phyloP scores from a whole-genome alignment of 306 rosid species.

The Malus fusca region DNA sequence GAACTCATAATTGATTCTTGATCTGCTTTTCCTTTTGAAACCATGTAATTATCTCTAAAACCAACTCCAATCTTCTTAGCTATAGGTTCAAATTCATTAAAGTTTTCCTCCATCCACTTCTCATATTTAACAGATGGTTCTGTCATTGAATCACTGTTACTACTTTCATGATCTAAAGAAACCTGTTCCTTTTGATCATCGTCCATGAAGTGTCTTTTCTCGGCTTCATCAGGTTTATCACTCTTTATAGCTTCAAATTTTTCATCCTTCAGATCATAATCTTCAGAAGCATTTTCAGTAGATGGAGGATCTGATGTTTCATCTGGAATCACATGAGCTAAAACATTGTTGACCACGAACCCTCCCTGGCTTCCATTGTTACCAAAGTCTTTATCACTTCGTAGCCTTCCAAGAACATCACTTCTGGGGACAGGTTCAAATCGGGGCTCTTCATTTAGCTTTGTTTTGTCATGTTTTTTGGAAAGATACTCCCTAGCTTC shows the following conservation, averaged over 20 bases:
- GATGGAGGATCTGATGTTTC: constrained; percentile 33
- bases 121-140: constrained; percentile 33
- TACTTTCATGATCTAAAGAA: constrained; percentile 33
- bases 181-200: constrained; percentile 26
- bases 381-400: constrained; percentile 23
- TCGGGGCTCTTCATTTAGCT: constrained; percentile 15
- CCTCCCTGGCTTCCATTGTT: constrained; percentile 14
- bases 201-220: constrained; percentile 16
- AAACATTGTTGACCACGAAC: constrained; percentile 10
- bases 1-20: constrained; percentile 30
- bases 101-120: constrained; percentile 70
- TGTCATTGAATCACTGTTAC: constrained; percentile 18
- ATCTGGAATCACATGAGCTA: constrained; percentile 22
- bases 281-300: constrained; percentile 22
- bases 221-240: constrained; percentile 18
- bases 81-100: constrained; percentile 71
- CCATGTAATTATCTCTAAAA: constrained; percentile 64
- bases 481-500: constrained; percentile 85
- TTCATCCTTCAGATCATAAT: constrained; percentile 31
- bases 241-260: constrained; percentile 24
- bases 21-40: constrained; percentile 56
- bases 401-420: constrained; percentile 24
- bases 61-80: constrained; percentile 67
- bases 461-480: constrained; percentile 38
- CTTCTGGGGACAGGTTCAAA: constrained; percentile 22